Percentiles rank a stretch among this genome's conserved stretches.
Conservation (phyloP, 805 yeast species). For the Naumovozyma dairenensis region DNA sequence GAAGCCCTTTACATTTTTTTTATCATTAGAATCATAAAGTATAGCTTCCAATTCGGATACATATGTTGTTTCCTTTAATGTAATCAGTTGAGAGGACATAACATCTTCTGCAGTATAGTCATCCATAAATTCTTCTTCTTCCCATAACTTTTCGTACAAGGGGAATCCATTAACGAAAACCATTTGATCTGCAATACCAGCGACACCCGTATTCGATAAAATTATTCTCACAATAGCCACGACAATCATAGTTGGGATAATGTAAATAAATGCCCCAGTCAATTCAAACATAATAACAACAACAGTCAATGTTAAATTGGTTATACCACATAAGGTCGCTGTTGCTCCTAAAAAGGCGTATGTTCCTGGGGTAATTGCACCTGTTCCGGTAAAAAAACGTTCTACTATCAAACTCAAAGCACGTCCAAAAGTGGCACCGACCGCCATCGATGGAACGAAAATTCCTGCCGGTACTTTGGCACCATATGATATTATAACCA, state of each 20-base stretch:
- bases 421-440: slow-evolving; percentile 91
- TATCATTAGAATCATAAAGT: slow-evolving; percentile 19
- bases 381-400: slow-evolving; percentile 31
- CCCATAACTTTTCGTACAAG: slow-evolving; percentile 56
- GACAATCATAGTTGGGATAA: slow-evolving; percentile 92
- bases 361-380: slow-evolving; percentile 83
- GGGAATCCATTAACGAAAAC: slow-evolving; percentile 84
- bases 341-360: slow-evolving; percentile 96
- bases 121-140: slow-evolving; percentile 48
- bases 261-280: slow-evolving; percentile 88
- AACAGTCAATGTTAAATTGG: slow-evolving; percentile 84
- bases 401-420: slow-evolving; percentile 71
- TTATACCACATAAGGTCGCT: slow-evolving; percentile 88
- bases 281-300: slow-evolving; percentile 93
- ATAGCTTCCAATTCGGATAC: slow-evolving; percentile 20
- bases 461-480: slow-evolving; percentile 96
- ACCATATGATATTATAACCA: slow-evolving; percentile 82
- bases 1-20: slow-evolving; percentile 35
- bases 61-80: slow-evolving; percentile 18
- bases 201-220: slow-evolving; percentile 61
- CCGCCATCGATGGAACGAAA: slow-evolving; percentile 93
- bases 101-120: slow-evolving; percentile 42
- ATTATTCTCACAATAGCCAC: slow-evolving; percentile 80
- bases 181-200: slow-evolving; percentile 93
- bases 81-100: slow-evolving; percentile 40